These are phyloP conservation scores for Magnaporthales sp. DNA, from an alignment of 2,329 filamentous ascomycete species.

Conservation along the genomic window DNA sequence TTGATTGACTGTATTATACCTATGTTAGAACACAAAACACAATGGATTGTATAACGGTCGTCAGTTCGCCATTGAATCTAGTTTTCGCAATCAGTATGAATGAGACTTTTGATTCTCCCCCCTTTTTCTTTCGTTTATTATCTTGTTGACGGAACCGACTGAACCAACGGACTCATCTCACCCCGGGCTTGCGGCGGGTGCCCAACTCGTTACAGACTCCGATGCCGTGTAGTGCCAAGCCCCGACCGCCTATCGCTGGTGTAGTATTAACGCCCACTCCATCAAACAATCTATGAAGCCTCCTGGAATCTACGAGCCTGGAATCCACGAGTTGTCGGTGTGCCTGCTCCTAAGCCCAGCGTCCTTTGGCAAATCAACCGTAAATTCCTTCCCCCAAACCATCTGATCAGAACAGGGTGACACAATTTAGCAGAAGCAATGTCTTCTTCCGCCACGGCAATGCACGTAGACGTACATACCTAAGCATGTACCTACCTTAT, in stretches of 20 bases:
- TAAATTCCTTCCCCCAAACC: background rate
- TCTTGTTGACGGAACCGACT: background rate
- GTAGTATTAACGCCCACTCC: background rate
- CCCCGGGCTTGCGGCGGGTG: background rate
- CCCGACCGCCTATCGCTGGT: background rate
- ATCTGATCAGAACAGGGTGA: background rate
- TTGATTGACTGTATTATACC: background rate
- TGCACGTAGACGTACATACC: background rate
- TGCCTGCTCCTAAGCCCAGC: background rate
- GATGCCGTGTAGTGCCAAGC: background rate
- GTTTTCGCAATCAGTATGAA: background rate
- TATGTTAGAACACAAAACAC: too few species aligned
- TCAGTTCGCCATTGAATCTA: background rate
- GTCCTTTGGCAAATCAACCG: background rate
- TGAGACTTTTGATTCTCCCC: background rate
- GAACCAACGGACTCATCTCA: background rate
- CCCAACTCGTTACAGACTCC: background rate
- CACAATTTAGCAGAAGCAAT: background rate
- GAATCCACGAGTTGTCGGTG: background rate
- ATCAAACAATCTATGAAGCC: background rate
- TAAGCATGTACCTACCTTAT: background rate
- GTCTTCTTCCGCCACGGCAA: background rate
- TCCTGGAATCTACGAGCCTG: too few species aligned
- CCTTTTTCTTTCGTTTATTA: background rate
- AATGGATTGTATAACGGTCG: too few species aligned